These are phyloP conservation scores for Chloroidium sp. DNA, from an alignment of 163 green algal species.

Conservation along the genomic window DNA sequence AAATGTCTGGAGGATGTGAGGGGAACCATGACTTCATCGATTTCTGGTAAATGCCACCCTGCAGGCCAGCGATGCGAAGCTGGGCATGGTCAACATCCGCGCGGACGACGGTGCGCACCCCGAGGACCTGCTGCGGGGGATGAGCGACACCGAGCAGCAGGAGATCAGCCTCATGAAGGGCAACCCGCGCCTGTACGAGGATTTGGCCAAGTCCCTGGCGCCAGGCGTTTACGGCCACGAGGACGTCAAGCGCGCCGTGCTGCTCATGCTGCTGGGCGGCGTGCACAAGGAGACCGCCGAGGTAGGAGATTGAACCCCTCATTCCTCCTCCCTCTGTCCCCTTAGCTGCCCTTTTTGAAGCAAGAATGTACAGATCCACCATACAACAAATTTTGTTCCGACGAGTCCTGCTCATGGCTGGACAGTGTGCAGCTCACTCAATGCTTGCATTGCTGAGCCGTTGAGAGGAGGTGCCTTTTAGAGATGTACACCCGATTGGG, in stretches of 20 bases:
- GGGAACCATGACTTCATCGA: not conserved
- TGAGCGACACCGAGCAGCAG: slow-evolving; percentile 32
- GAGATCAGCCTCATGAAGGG: slow-evolving; percentile 47
- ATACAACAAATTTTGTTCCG: too few species aligned
- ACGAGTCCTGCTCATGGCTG: too few species aligned
- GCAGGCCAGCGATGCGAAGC: not conserved
- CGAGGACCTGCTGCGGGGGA: slow-evolving; percentile 49
- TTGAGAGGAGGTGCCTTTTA: too few species aligned
- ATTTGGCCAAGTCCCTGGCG: slow-evolving; percentile 71
- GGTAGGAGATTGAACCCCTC: slow-evolving; percentile 20
- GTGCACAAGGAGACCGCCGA: slow-evolving; percentile 86
- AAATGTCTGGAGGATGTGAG: too few species aligned
- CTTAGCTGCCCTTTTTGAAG: too few species aligned
- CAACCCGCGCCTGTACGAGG: slow-evolving; percentile 61
- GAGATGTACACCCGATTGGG: too few species aligned
- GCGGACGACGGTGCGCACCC: slow-evolving; percentile 50
- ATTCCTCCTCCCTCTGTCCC: too few species aligned
- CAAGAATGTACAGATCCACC: too few species aligned
- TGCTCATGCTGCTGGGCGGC: slow-evolving; percentile 96
- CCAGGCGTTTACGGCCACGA: slow-evolving; percentile 82
- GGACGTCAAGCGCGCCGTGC: slow-evolving; percentile 90
- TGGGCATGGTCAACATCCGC: slow-evolving; percentile 76
- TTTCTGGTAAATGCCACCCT: not conserved
- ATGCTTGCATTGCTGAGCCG: too few species aligned
- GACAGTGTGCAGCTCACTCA: too few species aligned